Evolutionary conservation across 345 rosid species (phyloP).

Genomic region (Kernera saxatilis): DNA sequence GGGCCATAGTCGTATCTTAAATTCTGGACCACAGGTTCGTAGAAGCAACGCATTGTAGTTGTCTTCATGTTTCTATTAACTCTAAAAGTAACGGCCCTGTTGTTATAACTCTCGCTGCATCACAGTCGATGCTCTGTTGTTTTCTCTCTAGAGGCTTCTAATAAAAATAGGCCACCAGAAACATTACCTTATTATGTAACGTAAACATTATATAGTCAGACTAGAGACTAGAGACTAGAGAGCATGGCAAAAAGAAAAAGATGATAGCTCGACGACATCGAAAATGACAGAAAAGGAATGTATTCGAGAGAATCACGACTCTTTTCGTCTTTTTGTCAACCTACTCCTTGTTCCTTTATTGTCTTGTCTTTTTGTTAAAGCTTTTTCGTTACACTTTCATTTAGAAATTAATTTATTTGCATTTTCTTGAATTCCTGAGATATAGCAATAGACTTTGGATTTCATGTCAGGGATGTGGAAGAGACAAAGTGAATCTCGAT

Average conservation of each 20-base stretch:
- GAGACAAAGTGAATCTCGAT: neutral
- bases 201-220: neutral
- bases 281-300: neutral
- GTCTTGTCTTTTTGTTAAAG: neutral
- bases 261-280: neutral
- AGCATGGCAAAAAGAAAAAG: neutral
- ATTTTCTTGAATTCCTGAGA: neutral
- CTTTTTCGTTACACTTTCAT: neutral
- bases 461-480: neutral
- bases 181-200: neutral
- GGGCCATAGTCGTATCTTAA: conserved; percentile 23
- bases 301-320: neutral
- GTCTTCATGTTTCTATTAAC: neutral
- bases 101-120: neutral
- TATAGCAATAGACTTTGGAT: neutral
- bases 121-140: neutral
- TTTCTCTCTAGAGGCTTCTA: neutral
- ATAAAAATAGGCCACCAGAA: neutral
- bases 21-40: conserved; percentile 21
- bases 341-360: neutral
- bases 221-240: neutral
- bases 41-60: neutral
- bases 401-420: neutral
- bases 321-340: neutral
- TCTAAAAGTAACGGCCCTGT: neutral